Percentiles rank a stretch among this genome's conserved stretches.
phyloP scores from a whole-genome alignment of 345 rosid genomes.

The Alliaria petiolata region DNA sequence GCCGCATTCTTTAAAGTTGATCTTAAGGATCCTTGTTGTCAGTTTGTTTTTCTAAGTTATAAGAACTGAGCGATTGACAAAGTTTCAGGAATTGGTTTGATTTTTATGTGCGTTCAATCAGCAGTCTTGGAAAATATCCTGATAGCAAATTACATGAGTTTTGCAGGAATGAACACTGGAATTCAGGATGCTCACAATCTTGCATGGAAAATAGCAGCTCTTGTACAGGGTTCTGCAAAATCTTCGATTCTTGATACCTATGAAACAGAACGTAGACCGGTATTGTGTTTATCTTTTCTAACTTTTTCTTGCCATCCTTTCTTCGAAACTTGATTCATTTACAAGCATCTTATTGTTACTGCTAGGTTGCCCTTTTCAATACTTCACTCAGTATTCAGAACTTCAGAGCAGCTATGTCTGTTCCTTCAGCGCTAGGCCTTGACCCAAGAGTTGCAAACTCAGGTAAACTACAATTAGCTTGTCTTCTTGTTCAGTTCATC shows the following conservation, averaged over 20 bases:
- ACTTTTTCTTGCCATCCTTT: background rate
- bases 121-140: background rate
- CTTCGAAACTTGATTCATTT: slow-evolving; percentile 5
- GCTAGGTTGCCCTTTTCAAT: slow-evolving; percentile 74
- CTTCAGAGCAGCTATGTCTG: slow-evolving; percentile 86
- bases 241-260: slow-evolving; percentile 65
- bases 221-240: slow-evolving; percentile 56
- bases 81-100: background rate
- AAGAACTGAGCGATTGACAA: background rate
- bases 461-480: slow-evolving; percentile 38
- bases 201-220: slow-evolving; percentile 89
- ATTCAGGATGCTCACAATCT: slow-evolving; percentile 96
- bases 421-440: slow-evolving; percentile 87
- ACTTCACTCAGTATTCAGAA: slow-evolving; percentile 83
- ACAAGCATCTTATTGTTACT: slow-evolving; percentile 15
- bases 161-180: slow-evolving; percentile 95
- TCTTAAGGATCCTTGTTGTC: background rate
- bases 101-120: background rate
- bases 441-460: slow-evolving; percentile 78
- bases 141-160: slow-evolving; percentile 9
- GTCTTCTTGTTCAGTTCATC: slow-evolving; percentile 12
- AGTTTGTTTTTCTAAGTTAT: background rate
- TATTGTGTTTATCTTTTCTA: slow-evolving; percentile 35
- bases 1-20: background rate
- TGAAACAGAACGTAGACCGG: slow-evolving; percentile 88